Conservation (phyloP, 1,284 basidiomycete genomes). For the Cutaneotrichosporon sp. region DNA sequence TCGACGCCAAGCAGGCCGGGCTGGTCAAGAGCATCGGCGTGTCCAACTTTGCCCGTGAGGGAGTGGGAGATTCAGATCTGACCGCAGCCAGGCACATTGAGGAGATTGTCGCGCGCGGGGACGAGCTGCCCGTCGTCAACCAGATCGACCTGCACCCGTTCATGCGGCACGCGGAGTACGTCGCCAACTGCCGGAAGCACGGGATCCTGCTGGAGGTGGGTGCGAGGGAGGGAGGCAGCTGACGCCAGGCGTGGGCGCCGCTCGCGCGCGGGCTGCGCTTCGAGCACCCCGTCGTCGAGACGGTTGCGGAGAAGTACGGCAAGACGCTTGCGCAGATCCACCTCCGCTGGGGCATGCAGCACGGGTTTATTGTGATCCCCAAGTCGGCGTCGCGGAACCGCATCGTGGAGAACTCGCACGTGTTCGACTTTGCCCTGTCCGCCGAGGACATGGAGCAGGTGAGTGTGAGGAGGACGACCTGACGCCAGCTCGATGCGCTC, state of each 20-base stretch:
- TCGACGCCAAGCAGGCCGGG: conserved; percentile 54
- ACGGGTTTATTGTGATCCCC: conserved; percentile 56
- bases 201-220: conserved; percentile 55
- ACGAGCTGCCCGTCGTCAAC: conserved; percentile 52
- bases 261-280: conserved; percentile 55
- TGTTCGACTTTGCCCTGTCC: conserved; percentile 57
- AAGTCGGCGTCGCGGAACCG: conserved; percentile 57
- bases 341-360: conserved; percentile 59
- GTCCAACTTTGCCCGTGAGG: conserved; percentile 51
- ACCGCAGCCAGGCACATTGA: conserved; percentile 53
- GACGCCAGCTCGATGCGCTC: conserved; percentile 11
- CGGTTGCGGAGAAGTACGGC: conserved; percentile 48
- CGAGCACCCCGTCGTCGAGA: conserved; percentile 51
- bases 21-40: conserved; percentile 55
- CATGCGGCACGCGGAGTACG: conserved; percentile 55
- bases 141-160: conserved; percentile 55
- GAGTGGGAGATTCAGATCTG: not conserved
- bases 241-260: conserved; percentile 53
- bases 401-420: conserved; percentile 56
- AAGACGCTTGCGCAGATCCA: conserved; percentile 57
- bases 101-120: conserved; percentile 50
- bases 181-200: conserved; percentile 55
- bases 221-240: not conserved
- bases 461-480: conserved; percentile 12
- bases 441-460: conserved; percentile 55